Percentiles rank a stretch among this genome's conserved stretches.
These are phyloP conservation scores for Zygosaccharomyces sapae DNA, from an alignment of 1,139 yeast species.

Conservation along the genomic window DNA sequence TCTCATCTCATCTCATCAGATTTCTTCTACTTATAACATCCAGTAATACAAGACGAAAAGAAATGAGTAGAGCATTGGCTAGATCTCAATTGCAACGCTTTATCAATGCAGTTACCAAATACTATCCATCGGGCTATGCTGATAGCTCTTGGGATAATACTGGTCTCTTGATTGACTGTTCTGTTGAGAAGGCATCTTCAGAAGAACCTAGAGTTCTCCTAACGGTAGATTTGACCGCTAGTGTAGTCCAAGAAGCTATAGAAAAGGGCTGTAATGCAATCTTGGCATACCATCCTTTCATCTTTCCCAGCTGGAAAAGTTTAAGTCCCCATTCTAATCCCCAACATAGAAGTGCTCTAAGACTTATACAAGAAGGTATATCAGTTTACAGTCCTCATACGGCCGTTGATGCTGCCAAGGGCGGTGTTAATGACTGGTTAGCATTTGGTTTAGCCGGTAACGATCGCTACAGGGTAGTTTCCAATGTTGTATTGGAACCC, in stretches of 20 bases:
- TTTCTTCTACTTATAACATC: not conserved
- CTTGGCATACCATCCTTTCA: slow-evolving; percentile 91
- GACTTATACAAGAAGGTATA: slow-evolving; percentile 67
- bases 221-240: slow-evolving; percentile 78
- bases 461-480: slow-evolving; percentile 25
- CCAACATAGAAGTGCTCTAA: slow-evolving; percentile 73
- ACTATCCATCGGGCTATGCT: slow-evolving; percentile 72
- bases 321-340: slow-evolving; percentile 58
- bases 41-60: not conserved
- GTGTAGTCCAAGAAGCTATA: slow-evolving; percentile 85
- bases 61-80: slow-evolving; percentile 25
- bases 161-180: slow-evolving; percentile 72
- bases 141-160: slow-evolving; percentile 93
- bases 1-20: not conserved
- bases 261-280: slow-evolving; percentile 47
- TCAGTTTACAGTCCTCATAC: slow-evolving; percentile 96
- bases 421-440: slow-evolving; percentile 93
- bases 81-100: slow-evolving; percentile 44
- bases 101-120: slow-evolving; percentile 55
- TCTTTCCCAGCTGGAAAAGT: slow-evolving; percentile 82
- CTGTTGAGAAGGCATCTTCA: slow-evolving; percentile 21
- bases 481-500: slow-evolving; percentile 39
- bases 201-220: slow-evolving; percentile 49
- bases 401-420: slow-evolving; percentile 85
- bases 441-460: slow-evolving; percentile 52